Evolutionary conservation across 2,329 filamentous ascomycete genomes (phyloP).

Genomic region (Xylaria sp.): DNA sequence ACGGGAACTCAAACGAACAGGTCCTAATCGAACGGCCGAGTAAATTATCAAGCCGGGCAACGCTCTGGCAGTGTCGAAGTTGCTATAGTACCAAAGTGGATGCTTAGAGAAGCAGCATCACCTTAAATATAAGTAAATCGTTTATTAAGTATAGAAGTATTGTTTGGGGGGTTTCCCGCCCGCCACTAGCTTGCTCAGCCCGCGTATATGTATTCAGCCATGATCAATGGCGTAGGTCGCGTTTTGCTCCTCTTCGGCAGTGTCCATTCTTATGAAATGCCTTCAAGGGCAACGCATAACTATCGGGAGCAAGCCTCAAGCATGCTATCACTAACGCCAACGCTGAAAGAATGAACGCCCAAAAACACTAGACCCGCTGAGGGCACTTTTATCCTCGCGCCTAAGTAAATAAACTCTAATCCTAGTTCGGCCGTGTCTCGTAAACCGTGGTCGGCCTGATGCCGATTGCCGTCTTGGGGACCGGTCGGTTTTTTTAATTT

Average conservation of each 20-base stretch:
- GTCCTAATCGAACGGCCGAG: too few relatives aligned
- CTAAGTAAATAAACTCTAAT: background rate
- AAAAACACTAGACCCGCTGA: background rate
- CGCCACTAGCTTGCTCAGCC: background rate
- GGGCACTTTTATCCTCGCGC: background rate
- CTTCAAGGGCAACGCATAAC: background rate
- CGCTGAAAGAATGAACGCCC: slow-evolving; percentile 15
- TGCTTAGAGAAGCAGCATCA: background rate
- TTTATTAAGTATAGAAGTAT: slow-evolving; percentile 9
- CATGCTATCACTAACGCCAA: slow-evolving; percentile 19
- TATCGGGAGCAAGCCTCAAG: slow-evolving; percentile 1
- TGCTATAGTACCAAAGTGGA: background rate
- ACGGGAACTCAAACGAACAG: background rate
- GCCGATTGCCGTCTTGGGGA: background rate
- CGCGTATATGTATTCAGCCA: background rate
- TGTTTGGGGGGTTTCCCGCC: background rate
- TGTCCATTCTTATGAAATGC: too few relatives aligned
- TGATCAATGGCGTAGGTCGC: background rate
- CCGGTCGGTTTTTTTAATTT: slow-evolving; percentile 20
- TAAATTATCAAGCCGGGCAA: background rate
- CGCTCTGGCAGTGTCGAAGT: background rate
- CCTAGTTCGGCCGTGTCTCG: background rate
- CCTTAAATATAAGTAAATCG: too few relatives aligned
- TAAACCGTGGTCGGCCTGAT: background rate
- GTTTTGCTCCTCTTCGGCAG: background rate